phyloP scores from a whole-genome alignment of 805 yeast genomes.

The Zygotorulaspora chibaensis region DNA sequence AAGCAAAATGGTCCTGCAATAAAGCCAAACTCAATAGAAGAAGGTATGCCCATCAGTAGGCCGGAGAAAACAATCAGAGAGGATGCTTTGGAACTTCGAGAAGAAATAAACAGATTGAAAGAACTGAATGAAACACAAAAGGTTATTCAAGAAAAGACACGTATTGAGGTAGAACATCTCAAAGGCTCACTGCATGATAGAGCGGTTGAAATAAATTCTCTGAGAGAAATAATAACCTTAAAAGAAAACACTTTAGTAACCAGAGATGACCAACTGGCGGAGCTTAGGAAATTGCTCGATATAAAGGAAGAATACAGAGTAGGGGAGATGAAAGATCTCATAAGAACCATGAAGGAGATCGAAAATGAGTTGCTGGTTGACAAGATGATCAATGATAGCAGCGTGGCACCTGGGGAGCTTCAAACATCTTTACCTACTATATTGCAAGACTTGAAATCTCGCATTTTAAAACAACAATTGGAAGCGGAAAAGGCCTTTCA shows the following conservation, averaged over 20 bases:
- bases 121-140: slow-evolving; percentile 4
- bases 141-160: slow-evolving; percentile 2
- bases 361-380: background rate
- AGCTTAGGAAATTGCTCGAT: slow-evolving; percentile 2
- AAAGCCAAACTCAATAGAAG: too few relatives aligned
- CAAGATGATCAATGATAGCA: background rate
- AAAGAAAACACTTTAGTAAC: slow-evolving; percentile 2
- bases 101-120: slow-evolving; percentile 12
- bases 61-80: background rate
- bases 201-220: background rate
- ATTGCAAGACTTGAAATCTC: background rate
- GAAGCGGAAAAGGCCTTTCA: background rate
- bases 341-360: background rate
- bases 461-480: background rate
- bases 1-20: background rate
- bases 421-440: background rate
- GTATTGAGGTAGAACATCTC: slow-evolving; percentile 1
- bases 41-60: background rate
- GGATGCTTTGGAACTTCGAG: slow-evolving; percentile 7
- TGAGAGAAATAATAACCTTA: background rate
- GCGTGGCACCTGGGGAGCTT: background rate
- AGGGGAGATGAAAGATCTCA: background rate
- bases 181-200: slow-evolving; percentile 2
- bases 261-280: slow-evolving; percentile 2
- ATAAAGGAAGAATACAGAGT: background rate